Conservation (phyloP, 2,329 filamentous ascomycete genomes). For the Phyllachora maydis region DNA sequence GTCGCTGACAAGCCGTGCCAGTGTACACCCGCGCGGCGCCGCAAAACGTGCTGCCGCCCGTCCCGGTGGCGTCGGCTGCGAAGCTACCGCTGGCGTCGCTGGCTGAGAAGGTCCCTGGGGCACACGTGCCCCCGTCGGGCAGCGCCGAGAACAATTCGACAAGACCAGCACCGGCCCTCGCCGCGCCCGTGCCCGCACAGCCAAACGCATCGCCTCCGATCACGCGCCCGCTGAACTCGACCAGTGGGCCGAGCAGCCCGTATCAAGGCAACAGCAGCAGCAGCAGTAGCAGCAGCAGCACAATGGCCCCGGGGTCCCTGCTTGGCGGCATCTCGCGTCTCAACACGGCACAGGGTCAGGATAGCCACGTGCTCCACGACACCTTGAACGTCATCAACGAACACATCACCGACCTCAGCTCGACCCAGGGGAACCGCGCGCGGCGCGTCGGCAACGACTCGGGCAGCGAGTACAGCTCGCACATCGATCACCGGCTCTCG, state of each 20-base stretch:
- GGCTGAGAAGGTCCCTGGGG: too few species aligned
- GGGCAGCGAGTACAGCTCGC: conserved; percentile 75
- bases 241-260: too few species aligned
- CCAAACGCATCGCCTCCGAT: too few species aligned
- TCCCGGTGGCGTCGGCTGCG: conserved; percentile 3
- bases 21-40: conserved; percentile 7
- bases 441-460: conserved; percentile 51
- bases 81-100: conserved; percentile 9
- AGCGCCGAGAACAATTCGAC: too few species aligned
- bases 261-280: too few species aligned
- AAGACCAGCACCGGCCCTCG: too few species aligned
- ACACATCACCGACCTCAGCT: conserved; percentile 11
- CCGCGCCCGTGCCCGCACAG: too few species aligned
- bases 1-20: conserved; percentile 7
- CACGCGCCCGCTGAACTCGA: too few species aligned
- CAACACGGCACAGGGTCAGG: conserved; percentile 24
- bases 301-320: too few species aligned
- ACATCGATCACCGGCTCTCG: conserved; percentile 56
- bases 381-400: conserved; percentile 9
- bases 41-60: conserved; percentile 3
- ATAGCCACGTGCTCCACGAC: conserved; percentile 15
- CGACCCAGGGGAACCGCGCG: conserved; percentile 32
- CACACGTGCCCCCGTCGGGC: too few species aligned
- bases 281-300: too few species aligned
- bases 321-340: conserved; percentile 15